A percentile compares a stretch with the other conserved stretches of the same genome.
Evolutionary conservation across 169 alveolate genomes (phyloP).

Genomic region (Plasmodium relictum): DNA sequence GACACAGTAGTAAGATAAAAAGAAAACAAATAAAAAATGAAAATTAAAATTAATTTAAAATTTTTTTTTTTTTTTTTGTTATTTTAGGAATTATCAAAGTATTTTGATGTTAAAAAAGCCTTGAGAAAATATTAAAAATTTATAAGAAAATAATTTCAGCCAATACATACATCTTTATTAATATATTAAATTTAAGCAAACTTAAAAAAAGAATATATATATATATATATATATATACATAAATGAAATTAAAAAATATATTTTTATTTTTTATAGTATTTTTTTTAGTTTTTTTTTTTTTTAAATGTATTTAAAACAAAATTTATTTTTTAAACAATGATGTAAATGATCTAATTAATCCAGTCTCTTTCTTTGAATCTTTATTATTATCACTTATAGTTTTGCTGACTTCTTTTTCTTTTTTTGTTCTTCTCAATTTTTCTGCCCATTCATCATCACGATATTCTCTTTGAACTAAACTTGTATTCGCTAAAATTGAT

Average conservation of each 20-base stretch:
- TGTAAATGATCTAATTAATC: constrained; percentile 40
- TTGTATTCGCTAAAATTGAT: constrained; percentile 29
- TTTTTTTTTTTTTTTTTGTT: neutral
- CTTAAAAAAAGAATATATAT: neutral
- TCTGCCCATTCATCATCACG: constrained; percentile 73
- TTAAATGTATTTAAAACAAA: neutral
- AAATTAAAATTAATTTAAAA: neutral
- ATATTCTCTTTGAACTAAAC: constrained; percentile 41
- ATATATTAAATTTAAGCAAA: neutral
- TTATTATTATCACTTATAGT: neutral
- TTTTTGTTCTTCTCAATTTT: constrained; percentile 38
- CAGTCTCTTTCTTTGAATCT: neutral
- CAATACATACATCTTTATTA: neutral
- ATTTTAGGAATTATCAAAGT: constrained; percentile 46
- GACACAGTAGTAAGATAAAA: constrained; percentile 20
- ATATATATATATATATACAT: neutral
- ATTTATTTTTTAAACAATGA: constrained; percentile 36
- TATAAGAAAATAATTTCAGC: neutral
- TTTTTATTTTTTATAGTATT: neutral
- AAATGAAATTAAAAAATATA: neutral
- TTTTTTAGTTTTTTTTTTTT: neutral
- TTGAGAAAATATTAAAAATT: constrained; percentile 8
- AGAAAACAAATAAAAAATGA: neutral
- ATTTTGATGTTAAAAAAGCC: constrained; percentile 58
- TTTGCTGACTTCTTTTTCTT: constrained; percentile 12